Evolutionary conservation across 2,329 filamentous ascomycete species (phyloP).

Genomic region (Exophiala bonariae): DNA sequence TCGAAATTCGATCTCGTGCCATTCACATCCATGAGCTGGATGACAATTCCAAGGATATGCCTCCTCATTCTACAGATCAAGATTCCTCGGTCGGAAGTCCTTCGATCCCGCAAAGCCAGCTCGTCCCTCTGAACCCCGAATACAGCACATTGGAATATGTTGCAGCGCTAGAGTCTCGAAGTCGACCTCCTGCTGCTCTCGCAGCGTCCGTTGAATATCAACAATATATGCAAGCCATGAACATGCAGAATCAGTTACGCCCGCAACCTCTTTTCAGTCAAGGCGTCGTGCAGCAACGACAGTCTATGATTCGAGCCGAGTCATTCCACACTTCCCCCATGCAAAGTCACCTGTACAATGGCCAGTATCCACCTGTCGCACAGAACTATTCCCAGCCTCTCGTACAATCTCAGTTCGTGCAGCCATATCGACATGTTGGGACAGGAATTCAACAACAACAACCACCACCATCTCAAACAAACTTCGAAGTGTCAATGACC

Average conservation of each 20-base stretch:
- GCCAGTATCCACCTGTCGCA: not conserved
- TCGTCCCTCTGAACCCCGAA: conserved; percentile 16
- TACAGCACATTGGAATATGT: conserved; percentile 22
- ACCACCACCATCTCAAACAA: too few species aligned
- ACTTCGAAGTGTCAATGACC: too few species aligned
- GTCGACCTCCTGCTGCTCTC: conserved; percentile 6
- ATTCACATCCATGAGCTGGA: conserved; percentile 1
- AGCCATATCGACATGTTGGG: too few species aligned
- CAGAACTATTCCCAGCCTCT: conserved; percentile 5
- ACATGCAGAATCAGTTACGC: conserved; percentile 3
- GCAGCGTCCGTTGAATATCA: not conserved
- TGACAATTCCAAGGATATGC: not conserved
- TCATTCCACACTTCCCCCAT: not conserved
- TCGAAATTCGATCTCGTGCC: not conserved
- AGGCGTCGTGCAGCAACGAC: not conserved
- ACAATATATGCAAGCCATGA: conserved; percentile 3
- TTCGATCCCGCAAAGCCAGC: not conserved
- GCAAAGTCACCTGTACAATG: too few species aligned
- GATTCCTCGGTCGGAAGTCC: not conserved
- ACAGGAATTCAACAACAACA: too few species aligned
- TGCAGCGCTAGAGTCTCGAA: conserved; percentile 4
- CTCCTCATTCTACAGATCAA: not conserved
- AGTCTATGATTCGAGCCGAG: conserved; percentile 1
- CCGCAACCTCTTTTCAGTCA: not conserved
- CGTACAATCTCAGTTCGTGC: too few species aligned